These are phyloP conservation scores for Penicillium aurantiogriseum DNA, from an alignment of 2,329 filamentous ascomycete genomes.

Conservation along the genomic window DNA sequence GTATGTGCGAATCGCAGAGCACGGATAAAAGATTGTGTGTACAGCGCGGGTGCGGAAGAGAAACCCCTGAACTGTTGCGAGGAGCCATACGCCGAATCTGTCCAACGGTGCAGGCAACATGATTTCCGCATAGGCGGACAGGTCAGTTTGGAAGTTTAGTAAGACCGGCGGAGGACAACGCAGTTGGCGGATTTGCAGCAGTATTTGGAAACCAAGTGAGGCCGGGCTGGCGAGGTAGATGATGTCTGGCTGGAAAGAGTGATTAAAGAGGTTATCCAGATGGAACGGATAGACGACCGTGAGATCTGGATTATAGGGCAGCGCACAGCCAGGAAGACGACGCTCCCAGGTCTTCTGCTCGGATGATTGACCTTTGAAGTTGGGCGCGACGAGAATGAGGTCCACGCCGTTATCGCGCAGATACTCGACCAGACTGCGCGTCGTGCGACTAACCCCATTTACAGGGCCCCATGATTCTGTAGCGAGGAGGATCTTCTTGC, in stretches of 20 bases:
- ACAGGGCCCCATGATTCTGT: slow-evolving; percentile 71
- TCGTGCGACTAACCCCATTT: slow-evolving; percentile 71
- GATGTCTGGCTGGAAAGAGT: slow-evolving; percentile 65
- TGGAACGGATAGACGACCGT: slow-evolving; percentile 69
- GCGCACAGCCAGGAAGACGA: slow-evolving; percentile 62
- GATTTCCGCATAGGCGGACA: slow-evolving; percentile 67
- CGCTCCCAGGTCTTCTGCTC: slow-evolving; percentile 47
- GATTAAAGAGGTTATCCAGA: slow-evolving; percentile 59
- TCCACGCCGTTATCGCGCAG: slow-evolving; percentile 62
- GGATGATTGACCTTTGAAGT: neutral
- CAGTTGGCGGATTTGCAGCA: slow-evolving; percentile 66
- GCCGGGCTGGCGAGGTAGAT: slow-evolving; percentile 70
- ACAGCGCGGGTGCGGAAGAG: slow-evolving; percentile 63
- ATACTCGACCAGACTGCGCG: slow-evolving; percentile 67
- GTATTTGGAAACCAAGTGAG: slow-evolving; percentile 67
- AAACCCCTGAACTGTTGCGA: slow-evolving; percentile 64
- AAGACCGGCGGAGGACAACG: slow-evolving; percentile 34
- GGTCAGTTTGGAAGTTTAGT: too few species aligned
- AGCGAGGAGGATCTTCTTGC: slow-evolving; percentile 64
- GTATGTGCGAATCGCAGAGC: slow-evolving; percentile 61
- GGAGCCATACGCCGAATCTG: slow-evolving; percentile 60
- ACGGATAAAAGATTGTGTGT: slow-evolving; percentile 68
- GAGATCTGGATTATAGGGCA: slow-evolving; percentile 70
- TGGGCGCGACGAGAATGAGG: slow-evolving; percentile 65
- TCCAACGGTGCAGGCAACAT: slow-evolving; percentile 65